Conservation (phyloP, 768 basidiomycete species). For the Gyrodon lividus region DNA sequence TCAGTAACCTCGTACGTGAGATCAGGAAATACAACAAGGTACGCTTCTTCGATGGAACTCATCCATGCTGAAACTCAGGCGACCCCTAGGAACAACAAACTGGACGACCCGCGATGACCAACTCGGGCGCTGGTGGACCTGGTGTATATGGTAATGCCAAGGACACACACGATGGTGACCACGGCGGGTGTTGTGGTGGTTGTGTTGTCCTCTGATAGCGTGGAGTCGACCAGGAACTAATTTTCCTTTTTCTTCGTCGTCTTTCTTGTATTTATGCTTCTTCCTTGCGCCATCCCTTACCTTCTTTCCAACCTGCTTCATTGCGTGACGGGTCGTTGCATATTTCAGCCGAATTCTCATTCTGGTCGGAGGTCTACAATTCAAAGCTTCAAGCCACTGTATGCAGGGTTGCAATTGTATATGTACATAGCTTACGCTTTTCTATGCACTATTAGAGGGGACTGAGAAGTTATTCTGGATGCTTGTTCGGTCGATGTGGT, state of each 20-base stretch:
- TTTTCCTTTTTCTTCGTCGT: neutral
- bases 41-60: constrained; percentile 11
- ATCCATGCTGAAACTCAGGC: neutral
- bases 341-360: constrained; percentile 1
- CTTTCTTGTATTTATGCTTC: constrained; percentile 7
- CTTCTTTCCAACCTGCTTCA: constrained; percentile 9
- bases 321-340: constrained; percentile 12
- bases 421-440: constrained; percentile 20
- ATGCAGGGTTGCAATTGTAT: constrained; percentile 21
- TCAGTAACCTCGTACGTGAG: constrained; percentile 88
- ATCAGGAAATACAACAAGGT: constrained; percentile 95
- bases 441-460: constrained; percentile 6
- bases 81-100: constrained; percentile 67
- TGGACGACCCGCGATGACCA: constrained; percentile 62
- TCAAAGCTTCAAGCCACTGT: constrained; percentile 5
- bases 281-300: neutral
- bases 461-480: constrained; percentile 4
- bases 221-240: neutral
- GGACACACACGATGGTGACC: constrained; percentile 51
- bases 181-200: constrained; percentile 62
- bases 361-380: constrained; percentile 4
- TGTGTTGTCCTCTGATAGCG: constrained; percentile 57
- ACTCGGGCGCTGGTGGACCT: constrained; percentile 39
- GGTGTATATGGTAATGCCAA: constrained; percentile 47
- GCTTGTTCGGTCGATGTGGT: neutral